phyloP scores from a whole-genome alignment of 768 basidiomycete species.

The Auricularia auricula-judae region DNA sequence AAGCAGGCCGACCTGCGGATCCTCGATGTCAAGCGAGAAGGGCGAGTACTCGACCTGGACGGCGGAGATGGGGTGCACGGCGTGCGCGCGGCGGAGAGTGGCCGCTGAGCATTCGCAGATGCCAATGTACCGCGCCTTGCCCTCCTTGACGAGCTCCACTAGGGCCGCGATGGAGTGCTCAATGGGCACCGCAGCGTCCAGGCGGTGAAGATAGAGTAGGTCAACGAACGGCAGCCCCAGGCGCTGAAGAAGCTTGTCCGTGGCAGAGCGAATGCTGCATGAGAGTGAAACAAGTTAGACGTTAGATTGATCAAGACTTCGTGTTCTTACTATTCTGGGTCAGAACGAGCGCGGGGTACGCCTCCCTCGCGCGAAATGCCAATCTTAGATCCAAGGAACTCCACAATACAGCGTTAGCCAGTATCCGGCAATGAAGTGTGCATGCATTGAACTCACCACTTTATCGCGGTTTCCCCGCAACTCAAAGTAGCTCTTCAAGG shows the following conservation, averaged over 20 bases:
- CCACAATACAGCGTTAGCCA: no score
- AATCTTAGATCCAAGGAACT: no score
- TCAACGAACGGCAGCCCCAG: neutral
- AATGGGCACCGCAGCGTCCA: slow-evolving; percentile 13
- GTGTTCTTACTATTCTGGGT: no score
- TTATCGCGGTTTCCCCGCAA: neutral
- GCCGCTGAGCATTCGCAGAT: slow-evolving; percentile 38
- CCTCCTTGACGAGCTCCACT: slow-evolving; percentile 24
- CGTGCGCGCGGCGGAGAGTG: slow-evolving; percentile 35
- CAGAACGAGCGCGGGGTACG: no score
- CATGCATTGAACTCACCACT: neutral
- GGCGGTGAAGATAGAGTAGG: slow-evolving; percentile 9
- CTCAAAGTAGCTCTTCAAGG: neutral
- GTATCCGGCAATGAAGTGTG: no score
- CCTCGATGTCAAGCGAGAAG: slow-evolving; percentile 8
- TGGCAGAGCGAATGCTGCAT: neutral
- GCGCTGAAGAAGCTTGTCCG: neutral
- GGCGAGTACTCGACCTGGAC: slow-evolving; percentile 11
- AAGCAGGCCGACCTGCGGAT: slow-evolving; percentile 10
- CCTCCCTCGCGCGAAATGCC: no score
- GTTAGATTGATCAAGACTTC: no score
- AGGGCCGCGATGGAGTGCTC: slow-evolving; percentile 11
- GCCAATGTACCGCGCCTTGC: slow-evolving; percentile 41
- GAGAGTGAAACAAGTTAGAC: no score
- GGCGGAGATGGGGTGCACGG: slow-evolving; percentile 9